These are phyloP conservation scores for Coriaria nepalensis DNA, from an alignment of 306 rosid species.

Conservation along the genomic window DNA sequence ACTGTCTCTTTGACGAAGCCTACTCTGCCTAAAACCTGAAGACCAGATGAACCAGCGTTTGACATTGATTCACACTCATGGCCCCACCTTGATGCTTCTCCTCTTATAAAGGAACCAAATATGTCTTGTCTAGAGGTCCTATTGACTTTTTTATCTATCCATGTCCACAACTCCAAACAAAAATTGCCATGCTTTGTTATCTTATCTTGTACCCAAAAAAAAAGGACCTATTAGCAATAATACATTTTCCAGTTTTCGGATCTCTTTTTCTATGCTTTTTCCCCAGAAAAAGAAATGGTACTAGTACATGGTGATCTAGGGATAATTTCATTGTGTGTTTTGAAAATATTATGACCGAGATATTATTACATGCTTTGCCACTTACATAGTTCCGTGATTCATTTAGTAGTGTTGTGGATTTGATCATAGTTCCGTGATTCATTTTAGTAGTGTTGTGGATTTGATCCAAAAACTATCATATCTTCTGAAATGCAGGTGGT, in stretches of 20 bases:
- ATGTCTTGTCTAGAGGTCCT: conserved; percentile 46
- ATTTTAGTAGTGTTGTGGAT: conserved; percentile 18
- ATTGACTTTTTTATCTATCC: conserved; percentile 38
- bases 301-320: conserved; percentile 31
- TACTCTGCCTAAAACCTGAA: conserved; percentile 73
- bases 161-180: conserved; percentile 48
- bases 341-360: neutral
- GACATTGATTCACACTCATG: conserved; percentile 48
- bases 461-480: conserved; percentile 23
- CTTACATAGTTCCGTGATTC: neutral
- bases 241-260: conserved; percentile 19
- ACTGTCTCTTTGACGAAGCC: conserved; percentile 26
- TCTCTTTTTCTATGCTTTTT: conserved; percentile 22
- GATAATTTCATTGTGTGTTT: neutral
- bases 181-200: conserved; percentile 51
- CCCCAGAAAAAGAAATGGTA: conserved; percentile 32
- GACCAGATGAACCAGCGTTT: conserved; percentile 97
- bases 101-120: conserved; percentile 56
- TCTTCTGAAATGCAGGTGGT: conserved; percentile 41
- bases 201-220: conserved; percentile 60
- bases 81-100: conserved; percentile 72
- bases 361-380: neutral
- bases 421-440: neutral
- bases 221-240: conserved; percentile 53
- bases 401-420: conserved; percentile 2